Evolutionary conservation across 768 basidiomycete genomes (phyloP), one percentile per base, ranked within the genome.

Genomic region (Xerocomus potaroensis): DNA sequence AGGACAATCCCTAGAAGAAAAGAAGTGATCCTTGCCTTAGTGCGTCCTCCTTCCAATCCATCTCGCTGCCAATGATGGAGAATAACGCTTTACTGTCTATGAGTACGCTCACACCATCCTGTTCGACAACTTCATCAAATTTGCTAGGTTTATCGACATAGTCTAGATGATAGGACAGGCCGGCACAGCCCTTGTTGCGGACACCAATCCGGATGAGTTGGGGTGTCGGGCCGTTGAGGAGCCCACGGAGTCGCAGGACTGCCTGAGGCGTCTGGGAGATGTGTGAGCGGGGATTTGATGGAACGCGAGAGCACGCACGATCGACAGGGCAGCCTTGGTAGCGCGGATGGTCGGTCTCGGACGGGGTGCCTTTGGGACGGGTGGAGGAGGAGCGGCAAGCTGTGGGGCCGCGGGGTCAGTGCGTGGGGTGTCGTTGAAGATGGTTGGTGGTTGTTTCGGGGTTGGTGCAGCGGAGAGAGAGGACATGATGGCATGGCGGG

Each of bases 31-130:
- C 5, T 44, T 49, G 88, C 87, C 91, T 94, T 34, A 99, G 70
- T 26, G 81, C 68, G 64, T 95, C 92, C 71, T 98, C 96, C 49
- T 82, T 77, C 96, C 96, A 99, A 63, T 95, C 92, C 96, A 99
- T 99, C 75, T 90, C 89, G 66, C 91, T 95, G 41, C 96, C 96
- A 50, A 99, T 96, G 56, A 99, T 96, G 48, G 89, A 92, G 65
- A 99, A 98, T 53, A 99, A 69, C 21, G 96, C 96, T 67, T 94
- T 97, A 63, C 84, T 87, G 71, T 99, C 96, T 64, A 98, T 92
- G 51, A 98, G 72, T 36, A 99, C 95, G 54, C 75, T 79, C 21
- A 96, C 91, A 2, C 88, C 95, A 54, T 97, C 93, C 69, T 98
- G 96, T 64, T 91, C 83, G 18, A 98, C 93, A 15, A 97, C 79